Percentiles rank a stretch among this genome's conserved stretches.
Conservation (phyloP, 2,329 filamentous ascomycete species). For the Epichloe gansuensis region DNA sequence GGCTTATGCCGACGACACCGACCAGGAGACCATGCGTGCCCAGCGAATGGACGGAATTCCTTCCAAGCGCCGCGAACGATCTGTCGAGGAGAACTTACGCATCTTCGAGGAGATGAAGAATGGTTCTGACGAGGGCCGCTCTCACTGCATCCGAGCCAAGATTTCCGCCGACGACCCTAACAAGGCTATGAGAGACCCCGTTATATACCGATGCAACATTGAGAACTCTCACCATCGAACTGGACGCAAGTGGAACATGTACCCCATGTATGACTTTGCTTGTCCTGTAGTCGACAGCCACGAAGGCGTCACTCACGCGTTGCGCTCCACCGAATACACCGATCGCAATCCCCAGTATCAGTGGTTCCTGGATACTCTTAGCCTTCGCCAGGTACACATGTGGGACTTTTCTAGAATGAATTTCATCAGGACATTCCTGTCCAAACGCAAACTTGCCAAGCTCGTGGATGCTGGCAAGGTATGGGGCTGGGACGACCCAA, state of each 20-base stretch:
- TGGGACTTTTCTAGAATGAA: conserved; percentile 81
- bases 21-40: conserved; percentile 75
- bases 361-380: conserved; percentile 68
- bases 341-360: conserved; percentile 79
- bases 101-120: conserved; percentile 92
- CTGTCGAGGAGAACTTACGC: conserved; percentile 70
- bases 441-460: conserved; percentile 77
- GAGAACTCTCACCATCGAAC: conserved; percentile 62
- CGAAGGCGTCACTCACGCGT: conserved; percentile 73
- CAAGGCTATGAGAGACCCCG: conserved; percentile 90
- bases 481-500: conserved; percentile 76
- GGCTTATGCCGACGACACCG: conserved; percentile 90
- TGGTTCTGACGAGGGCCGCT: conserved; percentile 63
- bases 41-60: conserved; percentile 77
- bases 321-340: conserved; percentile 77
- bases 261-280: conserved; percentile 79
- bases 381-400: conserved; percentile 66
- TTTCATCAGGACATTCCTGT: conserved; percentile 71
- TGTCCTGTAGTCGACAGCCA: conserved; percentile 70
- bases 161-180: conserved; percentile 86
- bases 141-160: conserved; percentile 90
- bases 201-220: conserved; percentile 87
- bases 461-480: conserved; percentile 66
- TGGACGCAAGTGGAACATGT: conserved; percentile 70
- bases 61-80: conserved; percentile 66